Conservation (phyloP, 768 basidiomycete species). For the Boletus rex-veris region DNA sequence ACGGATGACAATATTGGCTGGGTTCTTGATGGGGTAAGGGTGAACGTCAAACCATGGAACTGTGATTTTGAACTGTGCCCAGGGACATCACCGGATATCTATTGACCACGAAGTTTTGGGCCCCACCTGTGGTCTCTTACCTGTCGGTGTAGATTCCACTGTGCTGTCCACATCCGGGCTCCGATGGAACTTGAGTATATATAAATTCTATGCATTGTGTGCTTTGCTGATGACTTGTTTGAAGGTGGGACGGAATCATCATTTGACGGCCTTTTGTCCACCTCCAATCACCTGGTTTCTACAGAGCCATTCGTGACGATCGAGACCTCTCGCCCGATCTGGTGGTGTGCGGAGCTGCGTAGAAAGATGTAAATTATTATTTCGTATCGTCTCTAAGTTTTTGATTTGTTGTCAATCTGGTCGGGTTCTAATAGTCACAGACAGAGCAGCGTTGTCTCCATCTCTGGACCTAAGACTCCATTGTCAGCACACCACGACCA, state of each 20-base stretch:
- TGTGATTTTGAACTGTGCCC: neutral
- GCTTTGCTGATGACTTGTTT: slow-evolving; percentile 4
- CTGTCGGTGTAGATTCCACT: slow-evolving; percentile 78
- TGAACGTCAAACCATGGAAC: neutral
- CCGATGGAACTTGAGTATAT: slow-evolving; percentile 83
- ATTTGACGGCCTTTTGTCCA: slow-evolving; percentile 83
- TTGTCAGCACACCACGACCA: no score
- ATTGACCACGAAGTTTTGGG: slow-evolving; percentile 76
- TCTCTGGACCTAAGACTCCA: no score
- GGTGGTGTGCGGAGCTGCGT: slow-evolving; percentile 85
- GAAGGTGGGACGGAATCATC: slow-evolving; percentile 65
- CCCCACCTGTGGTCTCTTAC: slow-evolving; percentile 91
- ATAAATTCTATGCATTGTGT: neutral
- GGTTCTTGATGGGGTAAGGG: slow-evolving; percentile 72
- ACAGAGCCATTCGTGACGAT: slow-evolving; percentile 63
- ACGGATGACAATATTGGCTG: slow-evolving; percentile 93
- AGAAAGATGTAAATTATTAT: neutral
- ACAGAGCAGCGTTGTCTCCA: no score
- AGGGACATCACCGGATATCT: slow-evolving; percentile 82
- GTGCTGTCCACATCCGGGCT: slow-evolving; percentile 80
- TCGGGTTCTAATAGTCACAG: no score
- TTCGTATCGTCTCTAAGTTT: no score
- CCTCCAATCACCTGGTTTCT: slow-evolving; percentile 87
- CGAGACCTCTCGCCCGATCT: slow-evolving; percentile 76
- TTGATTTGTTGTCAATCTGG: no score